Base-by-base conservation (phyloP, 139 green algal genomes). In the Closterium sp. region DNA sequence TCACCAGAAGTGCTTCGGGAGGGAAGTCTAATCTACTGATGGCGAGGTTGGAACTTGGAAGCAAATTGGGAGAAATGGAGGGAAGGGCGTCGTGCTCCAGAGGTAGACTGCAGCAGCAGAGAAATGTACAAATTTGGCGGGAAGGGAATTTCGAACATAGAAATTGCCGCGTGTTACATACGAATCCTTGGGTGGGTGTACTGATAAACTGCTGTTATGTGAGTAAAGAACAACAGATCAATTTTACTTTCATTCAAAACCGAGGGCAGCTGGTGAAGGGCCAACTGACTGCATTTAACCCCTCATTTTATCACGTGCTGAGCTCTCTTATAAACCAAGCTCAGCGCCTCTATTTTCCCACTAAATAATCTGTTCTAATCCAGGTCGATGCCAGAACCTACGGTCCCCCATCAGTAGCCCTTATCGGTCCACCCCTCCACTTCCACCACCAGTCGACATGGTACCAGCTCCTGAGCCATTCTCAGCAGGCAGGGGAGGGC, bases 401-500 rank as follows among this genome's bases (percentile, higher is more conserved):
- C n/a, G n/a, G n/a, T n/a, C n/a, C 55, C 55, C 55, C 55, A 76
- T 76, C 12, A 28, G 16, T 3, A 76, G 5, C 4, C 55, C 55
- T 12, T 76, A 76, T 76, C 55, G 55, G 55, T 76, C 55, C 12
- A 76, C 55, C 16, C 55, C 55, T 76, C 55, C 55, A 76, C 55
- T 76, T 76, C 55, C 55, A 16, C 55, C 55, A 28, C 55, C 55
- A 28, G 55, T 76, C 55, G 55, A 76, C 55, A 76, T 76, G 25
- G 55, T 19, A 76, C 55, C 87, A 4, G 33, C 55, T 19, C 55
- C 55, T 6, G 55, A 76, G 25, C 55, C 55, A 76, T 93, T 93
- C 28, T 93, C 90, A n/a, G 87, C 32, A 33, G 43, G 81, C 6
- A 31, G 30, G 21, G 87, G 34, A 23, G 33, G 89, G 35, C 90